phyloP scores from a whole-genome alignment of 306 rosid species.

The Astragalus membranaceus region DNA sequence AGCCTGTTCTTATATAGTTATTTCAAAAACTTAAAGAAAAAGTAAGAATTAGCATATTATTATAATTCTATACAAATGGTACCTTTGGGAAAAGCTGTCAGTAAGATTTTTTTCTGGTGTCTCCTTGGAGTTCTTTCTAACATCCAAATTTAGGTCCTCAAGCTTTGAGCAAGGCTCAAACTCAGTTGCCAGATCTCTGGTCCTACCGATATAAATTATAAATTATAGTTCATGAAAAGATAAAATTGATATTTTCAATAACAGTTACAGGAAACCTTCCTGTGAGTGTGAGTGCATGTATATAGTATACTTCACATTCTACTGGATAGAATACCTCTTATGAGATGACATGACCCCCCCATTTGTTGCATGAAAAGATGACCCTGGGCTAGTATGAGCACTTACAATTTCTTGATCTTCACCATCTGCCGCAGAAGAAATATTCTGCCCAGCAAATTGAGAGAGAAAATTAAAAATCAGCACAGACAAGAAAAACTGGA shows the following conservation, averaged over 20 bases:
- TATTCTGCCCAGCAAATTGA: conserved; percentile 27
- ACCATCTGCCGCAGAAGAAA: conserved; percentile 21
- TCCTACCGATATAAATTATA: conserved; percentile 25
- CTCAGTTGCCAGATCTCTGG: conserved; percentile 57
- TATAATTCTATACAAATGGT: conserved; percentile 11
- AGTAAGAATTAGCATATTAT: background rate
- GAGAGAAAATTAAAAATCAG: background rate
- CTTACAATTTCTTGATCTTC: conserved; percentile 30
- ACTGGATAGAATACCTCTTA: conserved; percentile 28
- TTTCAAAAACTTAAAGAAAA: conserved; percentile 7
- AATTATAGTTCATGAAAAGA: conserved; percentile 1
- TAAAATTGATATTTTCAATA: conserved; percentile 14
- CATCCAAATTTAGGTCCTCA: conserved; percentile 90
- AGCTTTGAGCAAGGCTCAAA: conserved; percentile 96
- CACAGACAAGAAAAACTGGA: background rate
- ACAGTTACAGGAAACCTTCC: conserved; percentile 7
- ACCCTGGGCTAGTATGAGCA: conserved; percentile 12
- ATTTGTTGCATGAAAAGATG: conserved; percentile 18
- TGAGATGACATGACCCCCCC: conserved; percentile 25
- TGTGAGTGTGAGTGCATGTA: background rate
- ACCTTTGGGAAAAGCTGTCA: conserved; percentile 51
- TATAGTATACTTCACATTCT: background rate
- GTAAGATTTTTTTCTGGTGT: conserved; percentile 32
- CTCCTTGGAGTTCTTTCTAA: conserved; percentile 50
- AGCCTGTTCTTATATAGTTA: background rate